These are phyloP conservation scores for Hyphodiscus hymeniophilus DNA, from an alignment of 495 filamentous ascomycete species.

Conservation along the genomic window DNA sequence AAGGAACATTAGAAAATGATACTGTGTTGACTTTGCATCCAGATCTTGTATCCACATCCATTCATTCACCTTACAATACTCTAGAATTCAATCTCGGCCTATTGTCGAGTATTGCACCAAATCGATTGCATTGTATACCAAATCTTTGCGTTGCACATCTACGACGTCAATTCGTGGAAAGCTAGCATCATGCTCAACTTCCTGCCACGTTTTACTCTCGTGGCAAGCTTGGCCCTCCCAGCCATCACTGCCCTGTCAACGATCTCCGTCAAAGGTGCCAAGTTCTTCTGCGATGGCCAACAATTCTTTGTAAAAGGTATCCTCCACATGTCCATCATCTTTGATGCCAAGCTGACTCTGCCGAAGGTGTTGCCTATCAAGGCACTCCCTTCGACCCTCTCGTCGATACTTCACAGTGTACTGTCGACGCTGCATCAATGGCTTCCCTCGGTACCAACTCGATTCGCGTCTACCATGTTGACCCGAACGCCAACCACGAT, in stretches of 20 bases:
- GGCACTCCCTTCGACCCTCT: slow-evolving; percentile 64
- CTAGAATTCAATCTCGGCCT: no score
- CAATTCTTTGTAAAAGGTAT: slow-evolving; percentile 79
- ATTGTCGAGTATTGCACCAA: no score
- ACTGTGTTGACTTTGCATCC: no score
- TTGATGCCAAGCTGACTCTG: slow-evolving; percentile 1
- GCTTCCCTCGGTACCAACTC: slow-evolving; percentile 71
- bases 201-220: no score
- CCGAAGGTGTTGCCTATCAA: slow-evolving; percentile 61
- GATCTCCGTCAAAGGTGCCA: slow-evolving; percentile 47
- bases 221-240: slow-evolving; percentile 17
- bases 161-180: no score
- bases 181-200: no score
- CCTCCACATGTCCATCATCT: background rate
- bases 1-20: no score
- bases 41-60: no score
- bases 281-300: slow-evolving; percentile 75
- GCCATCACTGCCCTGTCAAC: slow-evolving; percentile 45
- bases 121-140: no score
- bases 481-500: slow-evolving; percentile 56
- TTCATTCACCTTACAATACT: no score
- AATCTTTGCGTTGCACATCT: no score
- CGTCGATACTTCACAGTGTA: slow-evolving; percentile 64
- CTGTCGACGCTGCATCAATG: slow-evolving; percentile 68
- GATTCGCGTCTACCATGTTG: slow-evolving; percentile 84